Evolutionary conservation across 495 filamentous ascomycete genomes (phyloP).

Genomic region (Penicillium verhagenii): DNA sequence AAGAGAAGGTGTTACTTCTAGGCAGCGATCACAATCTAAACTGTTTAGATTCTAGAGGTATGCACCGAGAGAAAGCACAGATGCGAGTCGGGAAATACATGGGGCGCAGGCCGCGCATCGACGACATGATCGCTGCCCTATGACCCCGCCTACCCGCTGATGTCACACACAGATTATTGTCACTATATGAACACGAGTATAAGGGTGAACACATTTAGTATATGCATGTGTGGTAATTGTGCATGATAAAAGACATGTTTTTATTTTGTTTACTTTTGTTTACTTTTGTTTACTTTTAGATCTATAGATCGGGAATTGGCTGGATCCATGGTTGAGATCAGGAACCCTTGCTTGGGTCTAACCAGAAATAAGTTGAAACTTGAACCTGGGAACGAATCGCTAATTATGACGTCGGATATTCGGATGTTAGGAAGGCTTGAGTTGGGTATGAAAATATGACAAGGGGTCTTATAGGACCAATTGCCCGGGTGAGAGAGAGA

Average conservation of each 20-base stretch:
- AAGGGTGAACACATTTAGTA: background rate
- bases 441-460: background rate
- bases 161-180: conserved; percentile 14
- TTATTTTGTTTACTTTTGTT: background rate
- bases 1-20: too few relatives aligned
- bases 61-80: background rate
- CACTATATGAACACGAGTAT: background rate
- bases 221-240: background rate
- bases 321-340: background rate
- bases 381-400: background rate
- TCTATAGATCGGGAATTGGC: background rate
- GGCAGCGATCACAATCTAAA: too few relatives aligned
- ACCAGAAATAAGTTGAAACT: background rate
- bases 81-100: background rate
- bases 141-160: conserved; percentile 23
- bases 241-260: background rate
- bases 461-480: too few relatives aligned
- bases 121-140: conserved; percentile 3
- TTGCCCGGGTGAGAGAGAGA: background rate
- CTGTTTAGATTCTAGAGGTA: too few relatives aligned
- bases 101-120: background rate
- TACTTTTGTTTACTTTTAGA: background rate
- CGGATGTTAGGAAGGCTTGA: background rate
- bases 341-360: background rate
- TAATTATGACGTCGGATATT: background rate